Percentiles rank a stretch among this genome's conserved stretches.
Conservation (phyloP, 768 basidiomycete genomes). For the Boletus insuetus region DNA sequence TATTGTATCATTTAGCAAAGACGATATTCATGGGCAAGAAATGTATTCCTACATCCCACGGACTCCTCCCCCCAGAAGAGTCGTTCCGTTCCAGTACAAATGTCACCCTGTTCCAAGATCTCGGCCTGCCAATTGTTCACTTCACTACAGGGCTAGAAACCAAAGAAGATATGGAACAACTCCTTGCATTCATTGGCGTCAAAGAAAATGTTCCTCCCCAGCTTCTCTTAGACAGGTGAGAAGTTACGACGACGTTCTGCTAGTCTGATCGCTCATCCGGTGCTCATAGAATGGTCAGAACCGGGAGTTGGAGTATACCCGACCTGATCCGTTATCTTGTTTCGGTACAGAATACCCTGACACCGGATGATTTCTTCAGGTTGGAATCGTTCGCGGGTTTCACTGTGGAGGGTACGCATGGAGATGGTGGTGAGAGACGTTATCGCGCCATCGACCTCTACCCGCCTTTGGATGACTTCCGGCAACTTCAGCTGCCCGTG, state of each 20-base stretch:
- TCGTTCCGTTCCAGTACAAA: conserved; percentile 80
- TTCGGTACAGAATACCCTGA: background rate
- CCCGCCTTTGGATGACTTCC: conserved; percentile 71
- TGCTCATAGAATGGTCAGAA: background rate
- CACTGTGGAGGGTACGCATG: conserved; percentile 9
- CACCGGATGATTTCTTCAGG: background rate
- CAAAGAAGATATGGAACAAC: background rate
- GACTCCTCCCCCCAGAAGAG: conserved; percentile 65
- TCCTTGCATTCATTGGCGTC: conserved; percentile 2
- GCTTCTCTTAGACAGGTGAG: background rate
- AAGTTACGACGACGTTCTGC: background rate
- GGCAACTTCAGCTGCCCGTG: conserved; percentile 68
- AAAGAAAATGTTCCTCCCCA: background rate
- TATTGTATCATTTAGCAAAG: conserved; percentile 30
- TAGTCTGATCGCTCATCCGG: background rate
- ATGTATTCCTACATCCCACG: conserved; percentile 50
- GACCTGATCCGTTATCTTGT: background rate
- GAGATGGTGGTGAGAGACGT: conserved; percentile 33
- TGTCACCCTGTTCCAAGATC: conserved; percentile 30
- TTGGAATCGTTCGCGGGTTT: background rate
- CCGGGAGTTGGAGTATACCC: background rate
- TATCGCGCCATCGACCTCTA: conserved; percentile 71
- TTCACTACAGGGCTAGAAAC: conserved; percentile 35
- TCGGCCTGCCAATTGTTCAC: background rate
- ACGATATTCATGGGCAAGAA: conserved; percentile 24